These are phyloP conservation scores for Rhynchosporium graminicola DNA, from an alignment of 2,329 filamentous ascomycete genomes.

Conservation along the genomic window DNA sequence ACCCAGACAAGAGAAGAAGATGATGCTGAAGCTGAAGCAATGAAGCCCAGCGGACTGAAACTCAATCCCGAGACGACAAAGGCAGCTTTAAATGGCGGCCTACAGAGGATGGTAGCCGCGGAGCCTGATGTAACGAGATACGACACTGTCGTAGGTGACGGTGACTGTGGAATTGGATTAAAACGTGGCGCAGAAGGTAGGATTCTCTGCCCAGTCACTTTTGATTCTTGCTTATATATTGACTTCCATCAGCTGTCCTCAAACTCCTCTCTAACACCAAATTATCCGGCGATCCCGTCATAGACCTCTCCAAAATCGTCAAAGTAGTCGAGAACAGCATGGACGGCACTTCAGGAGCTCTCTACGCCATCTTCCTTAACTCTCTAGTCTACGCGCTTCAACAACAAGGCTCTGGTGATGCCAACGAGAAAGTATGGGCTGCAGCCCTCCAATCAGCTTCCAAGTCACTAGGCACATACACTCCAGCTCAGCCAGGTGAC, in stretches of 20 bases:
- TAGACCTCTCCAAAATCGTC: slow-evolving; percentile 61
- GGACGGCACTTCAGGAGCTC: slow-evolving; percentile 75
- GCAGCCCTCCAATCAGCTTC: slow-evolving; percentile 70
- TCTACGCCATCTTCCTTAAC: slow-evolving; percentile 76
- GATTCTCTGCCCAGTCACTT: slow-evolving; percentile 7
- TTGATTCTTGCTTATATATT: not conserved
- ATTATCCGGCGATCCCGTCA: slow-evolving; percentile 57
- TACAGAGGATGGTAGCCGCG: slow-evolving; percentile 60
- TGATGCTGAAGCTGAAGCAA: slow-evolving; percentile 37
- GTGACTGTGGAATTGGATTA: slow-evolving; percentile 70
- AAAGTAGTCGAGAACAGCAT: slow-evolving; percentile 67
- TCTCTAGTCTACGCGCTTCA: slow-evolving; percentile 57
- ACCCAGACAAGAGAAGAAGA: slow-evolving; percentile 38
- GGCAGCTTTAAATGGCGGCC: slow-evolving; percentile 53
- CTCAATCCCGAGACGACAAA: slow-evolving; percentile 45
- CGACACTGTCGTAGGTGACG: slow-evolving; percentile 71
- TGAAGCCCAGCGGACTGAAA: slow-evolving; percentile 40
- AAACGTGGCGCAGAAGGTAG: slow-evolving; percentile 65
- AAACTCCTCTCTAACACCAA: slow-evolving; percentile 45
- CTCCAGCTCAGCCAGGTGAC: slow-evolving; percentile 85
- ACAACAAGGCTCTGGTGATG: slow-evolving; percentile 36
- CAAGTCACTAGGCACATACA: slow-evolving; percentile 75
- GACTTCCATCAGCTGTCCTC: slow-evolving; percentile 44
- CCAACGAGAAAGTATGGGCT: slow-evolving; percentile 55
- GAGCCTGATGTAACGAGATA: slow-evolving; percentile 67